A percentile compares a stretch with the other conserved stretches of the same genome.
phyloP scores from a whole-genome alignment of 768 basidiomycete species.

The Rhizopogon rudus region DNA sequence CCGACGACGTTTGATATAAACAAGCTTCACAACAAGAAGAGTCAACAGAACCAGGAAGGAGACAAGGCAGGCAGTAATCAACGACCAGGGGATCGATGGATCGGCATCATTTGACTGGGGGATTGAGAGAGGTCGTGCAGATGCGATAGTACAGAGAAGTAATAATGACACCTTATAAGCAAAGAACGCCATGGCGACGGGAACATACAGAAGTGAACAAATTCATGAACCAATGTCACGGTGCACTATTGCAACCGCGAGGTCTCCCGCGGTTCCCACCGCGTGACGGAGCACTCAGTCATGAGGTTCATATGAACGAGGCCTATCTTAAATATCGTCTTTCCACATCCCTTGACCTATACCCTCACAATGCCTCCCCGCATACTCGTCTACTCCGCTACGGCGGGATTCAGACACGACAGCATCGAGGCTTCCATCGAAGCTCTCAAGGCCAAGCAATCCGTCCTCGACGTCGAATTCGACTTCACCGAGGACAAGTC shows the following conservation, averaged over 20 bases:
- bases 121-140: not conserved
- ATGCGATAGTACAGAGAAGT: not conserved
- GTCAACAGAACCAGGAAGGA: slow-evolving; percentile 12
- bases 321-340: too few relatives aligned
- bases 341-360: not conserved
- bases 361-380: slow-evolving; percentile 21
- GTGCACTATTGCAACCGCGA: too few relatives aligned
- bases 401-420: slow-evolving; percentile 62
- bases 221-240: too few relatives aligned
- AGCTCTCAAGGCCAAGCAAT: slow-evolving; percentile 41
- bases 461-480: slow-evolving; percentile 48
- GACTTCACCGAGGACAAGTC: slow-evolving; percentile 59
- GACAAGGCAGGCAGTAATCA: slow-evolving; percentile 10
- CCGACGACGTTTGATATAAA: slow-evolving; percentile 26
- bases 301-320: too few relatives aligned
- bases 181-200: not conserved
- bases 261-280: too few relatives aligned
- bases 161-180: not conserved
- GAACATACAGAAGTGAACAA: too few relatives aligned
- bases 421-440: slow-evolving; percentile 69
- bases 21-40: slow-evolving; percentile 17
- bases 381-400: slow-evolving; percentile 60
- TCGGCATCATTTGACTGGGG: not conserved
- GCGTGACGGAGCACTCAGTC: too few relatives aligned
- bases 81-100: not conserved